Evolutionary conservation across 208 protist species (phyloP), one percentile per base, ranked within the genome.

Genomic region (Endotrypanum monterogeii): DNA sequence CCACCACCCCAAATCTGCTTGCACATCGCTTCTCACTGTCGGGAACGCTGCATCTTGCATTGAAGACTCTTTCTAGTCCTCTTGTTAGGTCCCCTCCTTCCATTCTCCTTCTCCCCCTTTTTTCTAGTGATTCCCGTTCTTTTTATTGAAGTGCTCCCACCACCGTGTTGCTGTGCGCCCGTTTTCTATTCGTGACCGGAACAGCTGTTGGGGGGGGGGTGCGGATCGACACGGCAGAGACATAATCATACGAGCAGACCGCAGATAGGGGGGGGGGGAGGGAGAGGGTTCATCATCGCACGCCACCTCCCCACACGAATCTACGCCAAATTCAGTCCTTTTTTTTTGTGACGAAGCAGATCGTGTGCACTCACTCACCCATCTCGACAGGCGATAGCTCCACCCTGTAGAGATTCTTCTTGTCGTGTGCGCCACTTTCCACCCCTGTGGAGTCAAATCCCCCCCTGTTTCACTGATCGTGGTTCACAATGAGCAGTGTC

Each of bases 401-500:
- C 32, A 30, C 8, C 30, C 8, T 11, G 9, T 0, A 7, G 18
- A 44, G 18, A 9, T 8, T 20, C 32, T 37, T 20, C 35, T 46
- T 28, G 18, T n/a, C 51, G 20, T 41, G 30, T 18, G 12, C 20
- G 3, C 58, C 12, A 35, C 0, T 44, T 63, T n/a, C n/a, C 58
- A 41, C 30, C 35, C 20, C 5, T 8, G 4, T n/a, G 39, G 39
- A 16, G n/a, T n/a, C 35, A 25, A 20, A 25, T 18, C 46, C 16
- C 14, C 52, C 18, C 39, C 11, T 55, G n/a, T 39, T 44, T 66
- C 9, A 35, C 16, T n/a, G 16, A 25, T n/a, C 37, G 28, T 58
- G 18, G 20, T 25, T 52, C 41, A 52, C 2, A 7, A 80, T 80
- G 75, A 71, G 39, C n/a, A 35, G 46, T 44, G 48, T 30, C 3